Evolutionary conservation across 2,329 filamentous ascomycete species (phyloP), one percentile per base, ranked within the genome.

Genomic region (Penicillium crustosum): DNA sequence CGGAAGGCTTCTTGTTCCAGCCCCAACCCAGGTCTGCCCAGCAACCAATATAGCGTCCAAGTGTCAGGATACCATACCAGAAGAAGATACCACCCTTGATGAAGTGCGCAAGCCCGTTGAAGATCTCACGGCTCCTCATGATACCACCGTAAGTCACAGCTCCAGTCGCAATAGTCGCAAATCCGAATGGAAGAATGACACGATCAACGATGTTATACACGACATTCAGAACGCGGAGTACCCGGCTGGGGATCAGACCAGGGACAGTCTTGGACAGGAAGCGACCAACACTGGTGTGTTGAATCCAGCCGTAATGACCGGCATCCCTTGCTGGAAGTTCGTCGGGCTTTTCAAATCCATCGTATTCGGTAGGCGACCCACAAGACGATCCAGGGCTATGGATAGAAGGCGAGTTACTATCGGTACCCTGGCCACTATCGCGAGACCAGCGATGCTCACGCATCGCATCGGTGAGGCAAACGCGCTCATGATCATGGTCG

Each of bases 21-120:
- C 92, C 91, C 93, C 93, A 97, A 64, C 93, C 93, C 56, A 93
- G 83, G 59, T 96, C 90, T 57, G 89, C 87, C 72, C 96, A 97
- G 72, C 89, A 90, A 27, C 93, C 93, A 70, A 92, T 86, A 89
- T 91, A 97, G 55, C 93, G 88, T 31, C 91, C 92, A 4, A 97
- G 81, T 0, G 91, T 96, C 59, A 97, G 78, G 21, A 96, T 77
- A 9, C 93, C 93, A 62, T 95, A 90, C 87, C 91, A 94, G 78
- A 97, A 91, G 80, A 97, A 97, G 54, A 97, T 89, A 4, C 90
- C 90, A 45, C 93, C 93, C 73, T 97, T 97, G 73, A 97, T 87
- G 79, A 91, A 96, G 71, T 97, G 93, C 8, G 93, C 93, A 42
- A 97, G 81, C 2, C 93, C 91, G 65, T 87, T 93, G 79, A 93